Conservation (phyloP, 2,329 filamentous ascomycete genomes). For the Celoporthe dispersa region DNA sequence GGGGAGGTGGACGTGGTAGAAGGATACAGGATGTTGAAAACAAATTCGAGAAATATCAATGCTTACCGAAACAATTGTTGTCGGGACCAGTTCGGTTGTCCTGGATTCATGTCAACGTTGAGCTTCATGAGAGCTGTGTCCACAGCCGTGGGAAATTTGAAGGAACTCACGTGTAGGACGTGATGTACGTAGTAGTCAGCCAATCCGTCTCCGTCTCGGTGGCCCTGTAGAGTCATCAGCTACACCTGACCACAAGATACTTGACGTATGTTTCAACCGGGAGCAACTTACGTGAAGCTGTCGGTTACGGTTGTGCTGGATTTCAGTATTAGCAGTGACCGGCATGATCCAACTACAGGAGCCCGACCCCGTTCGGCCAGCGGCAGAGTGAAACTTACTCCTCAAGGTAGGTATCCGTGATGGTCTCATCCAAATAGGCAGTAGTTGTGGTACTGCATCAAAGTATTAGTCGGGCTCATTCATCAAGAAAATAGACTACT, state of each 20-base stretch:
- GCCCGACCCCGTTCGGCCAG: neutral
- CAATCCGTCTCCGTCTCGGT: slow-evolving; percentile 12
- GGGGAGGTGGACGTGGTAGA: neutral
- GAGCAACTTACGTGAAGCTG: slow-evolving; percentile 12
- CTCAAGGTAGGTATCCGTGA: neutral
- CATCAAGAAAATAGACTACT: neutral
- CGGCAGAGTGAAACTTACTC: slow-evolving; percentile 3
- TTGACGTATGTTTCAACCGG: neutral
- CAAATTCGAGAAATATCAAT: neutral
- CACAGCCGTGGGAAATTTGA: neutral
- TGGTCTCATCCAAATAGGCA: neutral
- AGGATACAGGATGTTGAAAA: neutral
- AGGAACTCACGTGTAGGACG: slow-evolving; percentile 10
- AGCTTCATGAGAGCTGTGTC: neutral
- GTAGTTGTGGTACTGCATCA: slow-evolving; percentile 3
- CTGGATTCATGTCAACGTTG: slow-evolving; percentile 17
- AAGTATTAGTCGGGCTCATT: neutral
- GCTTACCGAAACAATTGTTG: slow-evolving; percentile 27
- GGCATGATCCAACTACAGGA: neutral
- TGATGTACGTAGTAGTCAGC: slow-evolving; percentile 8
- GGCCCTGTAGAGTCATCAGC: slow-evolving; percentile 12
- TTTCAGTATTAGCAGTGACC: neutral
- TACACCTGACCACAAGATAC: neutral
- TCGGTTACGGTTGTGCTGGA: slow-evolving; percentile 11
- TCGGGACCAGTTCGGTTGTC: slow-evolving; percentile 23